These are phyloP conservation scores for Fusarium transvaalense DNA, from an alignment of 2,329 filamentous ascomycete genomes.

Conservation along the genomic window DNA sequence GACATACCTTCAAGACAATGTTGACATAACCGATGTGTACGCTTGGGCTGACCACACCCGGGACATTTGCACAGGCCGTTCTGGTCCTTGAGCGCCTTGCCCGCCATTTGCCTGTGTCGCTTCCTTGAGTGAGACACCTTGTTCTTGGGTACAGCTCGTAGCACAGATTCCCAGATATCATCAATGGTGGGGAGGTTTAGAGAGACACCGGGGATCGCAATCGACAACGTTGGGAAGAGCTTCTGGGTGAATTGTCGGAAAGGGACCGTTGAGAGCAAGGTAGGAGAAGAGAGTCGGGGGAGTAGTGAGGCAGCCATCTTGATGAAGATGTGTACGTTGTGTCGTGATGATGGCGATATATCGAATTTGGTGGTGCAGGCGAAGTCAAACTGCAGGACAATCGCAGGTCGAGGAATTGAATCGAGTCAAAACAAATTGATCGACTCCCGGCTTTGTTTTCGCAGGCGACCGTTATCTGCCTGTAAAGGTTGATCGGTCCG, in stretches of 20 bases:
- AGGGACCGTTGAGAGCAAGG: slow-evolving; percentile 58
- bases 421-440: not conserved
- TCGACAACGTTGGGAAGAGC: slow-evolving; percentile 66
- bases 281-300: slow-evolving; percentile 63
- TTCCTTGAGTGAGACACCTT: slow-evolving; percentile 98
- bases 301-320: slow-evolving; percentile 68
- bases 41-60: slow-evolving; percentile 87
- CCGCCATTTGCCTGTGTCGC: slow-evolving; percentile 91
- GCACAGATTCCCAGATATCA: slow-evolving; percentile 91
- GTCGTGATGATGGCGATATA: slow-evolving; percentile 24
- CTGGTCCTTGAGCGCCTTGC: slow-evolving; percentile 93
- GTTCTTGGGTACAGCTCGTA: slow-evolving; percentile 96
- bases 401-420: not conserved
- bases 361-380: slow-evolving; percentile 21
- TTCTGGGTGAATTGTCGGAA: slow-evolving; percentile 61
- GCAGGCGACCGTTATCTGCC: slow-evolving; percentile 1
- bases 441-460: slow-evolving; percentile 18
- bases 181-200: slow-evolving; percentile 69
- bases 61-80: slow-evolving; percentile 89
- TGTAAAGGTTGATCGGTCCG: slow-evolving; percentile 20
- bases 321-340: slow-evolving; percentile 26
- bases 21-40: slow-evolving; percentile 88
- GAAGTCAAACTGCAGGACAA: slow-evolving; percentile 5
- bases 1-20: slow-evolving; percentile 82
- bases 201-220: slow-evolving; percentile 72